Base-by-base conservation (phyloP, 2,329 filamentous ascomycete genomes). In the Ascochyta pisi region DNA sequence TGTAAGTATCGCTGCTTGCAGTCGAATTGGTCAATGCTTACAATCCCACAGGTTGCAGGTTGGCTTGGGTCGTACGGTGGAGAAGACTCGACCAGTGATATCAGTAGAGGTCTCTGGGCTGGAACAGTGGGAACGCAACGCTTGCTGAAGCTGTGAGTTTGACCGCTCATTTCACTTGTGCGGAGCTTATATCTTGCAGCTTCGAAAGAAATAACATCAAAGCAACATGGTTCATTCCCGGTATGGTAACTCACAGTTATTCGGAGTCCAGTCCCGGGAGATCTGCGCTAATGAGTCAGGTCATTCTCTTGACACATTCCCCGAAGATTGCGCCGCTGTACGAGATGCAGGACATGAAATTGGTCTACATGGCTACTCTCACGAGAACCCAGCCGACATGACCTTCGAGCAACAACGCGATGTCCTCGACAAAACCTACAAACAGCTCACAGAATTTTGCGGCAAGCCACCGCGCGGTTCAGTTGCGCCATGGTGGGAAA, bases 401-500 rank as follows among this genome's bases (percentile, higher is more conserved):
- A 89, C 82, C 0, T 71, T 89, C 2, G 88, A 91, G 69, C 90
- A 93, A 75, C 89, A 93, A 71, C 83, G 83, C 12, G 88, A 90
- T 54, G 87, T 93, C 15, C 81, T 94, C 4, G 86, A 89, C 65
- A 90, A 90, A 74, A 91, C 88, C 19, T 91, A 87, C 68, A 82
- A 83, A 19, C 81, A 91, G 73, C 81, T 92, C 27, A 90, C 86
- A 0, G 85, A 88, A 0, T 89, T 93, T 65, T 84, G 83, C 39
- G 73, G 89, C 5, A 91, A 90, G 75, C 87, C 86, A 1, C 90
- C 90, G 0, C 78, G 88, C 0, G 89, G 90, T 0, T 88, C 83
- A 37, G 89, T 92, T 0, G 89, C 89, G 0, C 89, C 90, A 0
- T 92, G 84, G 83, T 91, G 88, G 89, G 89, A 92, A 67, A 86